phyloP scores from a whole-genome alignment of 495 filamentous ascomycete genomes.

The Paragyromitra xinjiangensis region DNA sequence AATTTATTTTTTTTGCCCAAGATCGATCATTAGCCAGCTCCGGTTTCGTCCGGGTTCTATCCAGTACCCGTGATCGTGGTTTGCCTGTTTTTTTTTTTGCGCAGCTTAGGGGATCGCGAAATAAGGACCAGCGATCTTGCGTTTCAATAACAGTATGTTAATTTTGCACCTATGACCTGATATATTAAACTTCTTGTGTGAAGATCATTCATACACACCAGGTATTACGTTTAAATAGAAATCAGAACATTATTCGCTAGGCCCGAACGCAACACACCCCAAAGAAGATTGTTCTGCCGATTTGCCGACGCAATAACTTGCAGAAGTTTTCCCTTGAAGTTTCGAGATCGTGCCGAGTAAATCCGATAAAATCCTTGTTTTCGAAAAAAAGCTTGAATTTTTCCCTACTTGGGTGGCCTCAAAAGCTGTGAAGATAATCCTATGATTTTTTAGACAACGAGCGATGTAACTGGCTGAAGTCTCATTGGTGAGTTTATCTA shows the following conservation, averaged over 20 bases:
- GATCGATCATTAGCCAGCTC: neutral
- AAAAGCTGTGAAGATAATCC: neutral
- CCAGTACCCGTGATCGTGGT: neutral
- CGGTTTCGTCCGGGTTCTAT: neutral
- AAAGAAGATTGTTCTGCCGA: neutral
- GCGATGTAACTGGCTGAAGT: neutral
- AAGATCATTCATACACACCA: neutral
- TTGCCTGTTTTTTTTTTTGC: neutral
- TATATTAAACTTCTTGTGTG: neutral
- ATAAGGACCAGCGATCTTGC: conserved; percentile 1
- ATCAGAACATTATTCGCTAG: neutral
- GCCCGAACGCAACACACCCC: neutral
- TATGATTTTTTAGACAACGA: neutral
- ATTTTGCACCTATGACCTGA: neutral
- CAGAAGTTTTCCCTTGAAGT: neutral
- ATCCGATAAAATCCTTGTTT: conserved; percentile 10
- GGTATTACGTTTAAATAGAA: neutral
- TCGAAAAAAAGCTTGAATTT: conserved; percentile 20
- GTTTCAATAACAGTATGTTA: conserved; percentile 1
- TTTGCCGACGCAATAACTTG: neutral
- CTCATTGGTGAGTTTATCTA: neutral
- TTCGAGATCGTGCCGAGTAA: conserved; percentile 1
- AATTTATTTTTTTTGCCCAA: neutral
- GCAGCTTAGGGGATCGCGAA: neutral
- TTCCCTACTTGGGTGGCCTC: neutral